Base-by-base conservation (phyloP, 2,329 filamentous ascomycete genomes). In the Fusarium mangiferae region DNA sequence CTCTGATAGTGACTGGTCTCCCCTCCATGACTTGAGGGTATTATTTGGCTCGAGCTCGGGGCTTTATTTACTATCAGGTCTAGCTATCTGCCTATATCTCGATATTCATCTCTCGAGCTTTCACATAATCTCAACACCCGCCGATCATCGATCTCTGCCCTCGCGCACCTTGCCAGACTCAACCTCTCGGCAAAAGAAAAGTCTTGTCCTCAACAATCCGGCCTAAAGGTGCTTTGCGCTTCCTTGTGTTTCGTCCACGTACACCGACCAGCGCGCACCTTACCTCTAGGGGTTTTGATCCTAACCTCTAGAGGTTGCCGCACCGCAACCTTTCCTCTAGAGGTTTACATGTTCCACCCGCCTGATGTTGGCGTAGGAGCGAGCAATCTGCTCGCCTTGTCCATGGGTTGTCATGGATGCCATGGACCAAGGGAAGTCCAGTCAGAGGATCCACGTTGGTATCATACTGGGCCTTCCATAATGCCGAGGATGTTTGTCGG, bases 391-490 rank as follows among this genome's bases (percentile, higher is more conserved):
- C 24, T 69, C 66, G 67, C 66, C 73, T 75, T 67, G 58, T 46
- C 65, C 72, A 73, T 76, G 73, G 73, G 63, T 73, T 67, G 67
- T 66, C 69, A 72, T 42, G 42, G 42, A 44, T 75, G 61, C 62
- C 70, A 78, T 78, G 77, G 77, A 72, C 77, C 78, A 78, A 78
- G 64, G 77, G 77, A 78, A 78, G 77, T 62, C 66, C 70, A 76
- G 72, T 71, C 66, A 70, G 48, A 71, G 77, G 76, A 72, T 78
- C 77, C 77, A 78, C 77, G 75, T 77, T 78, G 69, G 58, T 74
- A 59, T 71, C 72, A 60, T 57, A 65, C 68, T 76, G 62, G 69
- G 62, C 61, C 61, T 76, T 77, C 73, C 73, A 66, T 67, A 76
- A 77, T 76, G 77, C 77, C 77, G 77, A 78, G 77, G 77, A 78